Percentiles rank a stretch among this genome's conserved stretches.
Conservation (phyloP, 1,284 basidiomycete genomes). For the Porodaedalea pini region DNA sequence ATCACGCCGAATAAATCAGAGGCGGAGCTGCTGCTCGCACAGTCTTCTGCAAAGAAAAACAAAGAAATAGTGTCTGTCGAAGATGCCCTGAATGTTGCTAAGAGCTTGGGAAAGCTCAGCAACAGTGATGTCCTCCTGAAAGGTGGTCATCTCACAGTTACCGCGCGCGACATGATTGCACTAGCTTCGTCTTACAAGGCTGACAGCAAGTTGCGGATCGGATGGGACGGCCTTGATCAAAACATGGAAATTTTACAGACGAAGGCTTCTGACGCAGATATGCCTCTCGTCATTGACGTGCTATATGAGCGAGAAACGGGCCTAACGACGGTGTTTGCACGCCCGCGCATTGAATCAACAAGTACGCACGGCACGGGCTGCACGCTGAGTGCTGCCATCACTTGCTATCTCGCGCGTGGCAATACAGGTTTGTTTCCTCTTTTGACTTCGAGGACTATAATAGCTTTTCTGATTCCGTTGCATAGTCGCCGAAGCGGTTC, state of each 20-base stretch:
- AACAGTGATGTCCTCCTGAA: constrained; percentile 74
- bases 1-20: constrained; percentile 90
- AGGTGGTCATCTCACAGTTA: constrained; percentile 74
- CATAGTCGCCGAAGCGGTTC: constrained; percentile 57
- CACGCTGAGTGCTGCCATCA: constrained; percentile 83
- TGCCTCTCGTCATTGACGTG: constrained; percentile 71
- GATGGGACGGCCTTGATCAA: constrained; percentile 41
- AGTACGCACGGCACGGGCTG: constrained; percentile 95
- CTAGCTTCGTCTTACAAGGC: constrained; percentile 31
- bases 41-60: constrained; percentile 13
- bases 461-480: neutral
- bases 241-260: constrained; percentile 59
- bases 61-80: constrained; percentile 44
- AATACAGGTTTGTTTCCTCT: constrained; percentile 39
- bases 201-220: constrained; percentile 33
- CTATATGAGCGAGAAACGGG: constrained; percentile 44
- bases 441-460: neutral
- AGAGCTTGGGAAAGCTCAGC: constrained; percentile 48
- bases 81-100: constrained; percentile 65
- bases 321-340: constrained; percentile 54
- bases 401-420: constrained; percentile 62
- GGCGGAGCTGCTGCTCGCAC: constrained; percentile 61
- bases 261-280: constrained; percentile 23
- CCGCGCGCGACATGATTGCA: constrained; percentile 41
- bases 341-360: constrained; percentile 61